Evolutionary conservation across 2,329 filamentous ascomycete species (phyloP), one percentile per base, ranked within the genome.

Genomic region (Ceratocystis lukuohia): DNA sequence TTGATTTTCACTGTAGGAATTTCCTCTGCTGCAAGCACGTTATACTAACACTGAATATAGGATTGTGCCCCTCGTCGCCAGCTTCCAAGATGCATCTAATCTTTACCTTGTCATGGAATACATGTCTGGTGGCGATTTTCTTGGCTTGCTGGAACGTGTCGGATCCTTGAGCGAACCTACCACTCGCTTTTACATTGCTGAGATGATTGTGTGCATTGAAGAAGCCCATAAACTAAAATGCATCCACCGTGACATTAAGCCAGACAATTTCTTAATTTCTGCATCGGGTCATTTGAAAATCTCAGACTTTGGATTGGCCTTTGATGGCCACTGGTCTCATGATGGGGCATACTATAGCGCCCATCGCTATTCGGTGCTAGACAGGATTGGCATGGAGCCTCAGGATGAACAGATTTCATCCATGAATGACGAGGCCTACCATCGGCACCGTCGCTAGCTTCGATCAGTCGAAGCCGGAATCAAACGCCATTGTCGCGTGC

Each of bases 21-120:
- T 45, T 20, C 15, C 10, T 61, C n/a, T 33, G 15, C 45, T 30
- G n/a, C 33, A n/a, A 2, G 1, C 12, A 61, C 46, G 20, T 17
- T 6, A 12, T 41, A 37, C 37, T 37, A 48, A 48, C 33, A 12
- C 12, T 56, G 1, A 63, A 1, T 62, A 1, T 62, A 87, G 84
- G 93, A 86, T 96, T 61, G 89, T 97, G 1, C 89, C 92, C 0
- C 78, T 99, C 45, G 82, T 96, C 63, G 82, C 89, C 62, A 94
- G 91, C 72, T 97, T 97, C 70, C 91, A 97, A 74, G 94, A 97
- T 73, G 78, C 83, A 45, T 82, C 83, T 53, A 90, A 89, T 71
- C 80, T 99, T 5, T 97, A 97, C 72, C 83, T 99, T 5, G 88
- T 96, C 64, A 96, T 97, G 91, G 92, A 97, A 68, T 99, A 96